Evolutionary conservation across 768 basidiomycete genomes (phyloP).

Genomic region (Pisolithus albus): DNA sequence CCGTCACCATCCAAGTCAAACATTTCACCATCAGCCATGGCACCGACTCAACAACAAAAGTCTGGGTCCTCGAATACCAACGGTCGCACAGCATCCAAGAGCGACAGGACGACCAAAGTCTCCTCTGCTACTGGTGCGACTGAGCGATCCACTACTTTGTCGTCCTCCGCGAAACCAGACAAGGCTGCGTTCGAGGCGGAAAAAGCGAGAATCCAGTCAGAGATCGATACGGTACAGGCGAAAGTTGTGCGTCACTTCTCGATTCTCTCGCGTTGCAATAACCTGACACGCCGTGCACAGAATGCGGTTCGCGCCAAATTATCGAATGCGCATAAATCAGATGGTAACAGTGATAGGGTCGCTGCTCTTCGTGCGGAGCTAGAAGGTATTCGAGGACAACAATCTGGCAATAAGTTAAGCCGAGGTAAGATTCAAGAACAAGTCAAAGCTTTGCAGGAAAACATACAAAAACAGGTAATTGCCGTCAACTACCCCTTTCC

Average conservation of each 20-base stretch:
- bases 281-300: slow-evolving; percentile 33
- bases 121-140: slow-evolving; percentile 5
- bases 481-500: background rate
- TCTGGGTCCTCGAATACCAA: slow-evolving; percentile 40
- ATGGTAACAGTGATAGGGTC: slow-evolving; percentile 64
- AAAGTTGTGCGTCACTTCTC: slow-evolving; percentile 60
- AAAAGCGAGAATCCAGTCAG: slow-evolving; percentile 72
- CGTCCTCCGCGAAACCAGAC: slow-evolving; percentile 64
- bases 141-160: slow-evolving; percentile 12
- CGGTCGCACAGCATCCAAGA: slow-evolving; percentile 12
- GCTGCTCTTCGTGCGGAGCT: slow-evolving; percentile 72
- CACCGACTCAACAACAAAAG: slow-evolving; percentile 47
- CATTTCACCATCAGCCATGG: slow-evolving; percentile 11
- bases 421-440: slow-evolving; percentile 71
- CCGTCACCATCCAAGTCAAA: too few relatives aligned
- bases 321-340: slow-evolving; percentile 49
- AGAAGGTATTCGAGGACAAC: slow-evolving; percentile 69
- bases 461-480: slow-evolving; percentile 71
- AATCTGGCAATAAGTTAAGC: slow-evolving; percentile 67
- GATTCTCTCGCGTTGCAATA: background rate
- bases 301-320: slow-evolving; percentile 72
- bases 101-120: slow-evolving; percentile 22
- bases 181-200: slow-evolving; percentile 79
- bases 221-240: slow-evolving; percentile 76
- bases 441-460: slow-evolving; percentile 72